Percentiles rank a stretch among this genome's conserved stretches.
Evolutionary conservation across 2,329 filamentous ascomycete genomes (phyloP).

Genomic region (Eutypella sp.): DNA sequence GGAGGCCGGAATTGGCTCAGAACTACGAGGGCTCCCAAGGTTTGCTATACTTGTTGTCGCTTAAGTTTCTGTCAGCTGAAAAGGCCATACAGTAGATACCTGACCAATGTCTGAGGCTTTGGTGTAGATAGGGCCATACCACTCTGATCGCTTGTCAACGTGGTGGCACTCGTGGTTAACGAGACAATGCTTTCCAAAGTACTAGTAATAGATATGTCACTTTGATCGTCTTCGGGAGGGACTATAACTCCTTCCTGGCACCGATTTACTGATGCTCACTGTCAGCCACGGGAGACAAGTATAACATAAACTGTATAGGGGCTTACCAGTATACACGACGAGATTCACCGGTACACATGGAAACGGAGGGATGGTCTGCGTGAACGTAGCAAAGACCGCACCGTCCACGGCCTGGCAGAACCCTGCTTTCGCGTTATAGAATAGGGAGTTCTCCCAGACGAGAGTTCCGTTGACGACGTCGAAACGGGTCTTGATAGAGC

Average conservation of each 20-base stretch:
- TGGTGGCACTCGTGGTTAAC: no score
- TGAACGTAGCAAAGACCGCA: constrained; percentile 13
- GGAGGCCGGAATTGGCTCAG: neutral
- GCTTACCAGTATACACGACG: constrained; percentile 12
- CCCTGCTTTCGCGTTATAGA: constrained; percentile 10
- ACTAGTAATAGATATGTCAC: neutral
- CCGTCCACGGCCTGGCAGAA: constrained; percentile 10
- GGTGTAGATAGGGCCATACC: neutral
- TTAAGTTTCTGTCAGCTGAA: no score
- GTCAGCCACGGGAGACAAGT: neutral
- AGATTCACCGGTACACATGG: constrained; percentile 9
- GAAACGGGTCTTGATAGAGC: constrained; percentile 9
- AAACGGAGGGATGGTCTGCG: constrained; percentile 4
- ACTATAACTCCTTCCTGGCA: constrained; percentile 8
- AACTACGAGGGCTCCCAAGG: no score
- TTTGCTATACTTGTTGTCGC: no score
- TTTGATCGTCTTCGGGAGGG: neutral
- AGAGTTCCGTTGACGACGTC: constrained; percentile 8
- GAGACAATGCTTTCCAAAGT: no score
- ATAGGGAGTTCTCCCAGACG: constrained; percentile 11
- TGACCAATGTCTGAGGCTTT: neutral
- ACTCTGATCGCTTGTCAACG: neutral
- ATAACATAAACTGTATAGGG: neutral
- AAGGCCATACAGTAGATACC: no score
- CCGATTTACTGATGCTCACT: neutral